Evolutionary conservation across 1,284 basidiomycete genomes (phyloP).

Genomic region (Rhizoctonia solani): DNA sequence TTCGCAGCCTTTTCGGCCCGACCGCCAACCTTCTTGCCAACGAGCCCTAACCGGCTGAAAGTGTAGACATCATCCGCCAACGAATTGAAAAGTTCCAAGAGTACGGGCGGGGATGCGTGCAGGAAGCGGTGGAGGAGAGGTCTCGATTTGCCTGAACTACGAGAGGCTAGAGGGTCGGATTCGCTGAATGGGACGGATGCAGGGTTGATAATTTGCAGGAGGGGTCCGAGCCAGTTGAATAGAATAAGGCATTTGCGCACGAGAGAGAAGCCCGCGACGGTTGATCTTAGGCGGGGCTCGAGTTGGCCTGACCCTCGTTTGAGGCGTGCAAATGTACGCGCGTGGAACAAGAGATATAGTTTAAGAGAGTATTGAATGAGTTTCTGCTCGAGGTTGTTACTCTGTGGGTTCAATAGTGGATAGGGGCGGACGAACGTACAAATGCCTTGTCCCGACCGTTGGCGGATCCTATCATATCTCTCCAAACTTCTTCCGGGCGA

Average conservation of each 20-base stretch:
- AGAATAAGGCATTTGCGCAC: conserved; percentile 75
- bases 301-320: conserved; percentile 58
- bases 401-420: conserved; percentile 16
- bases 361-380: conserved; percentile 77
- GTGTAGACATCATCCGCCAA: conserved; percentile 76
- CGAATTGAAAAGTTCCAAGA: conserved; percentile 73
- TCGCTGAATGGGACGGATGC: conserved; percentile 32
- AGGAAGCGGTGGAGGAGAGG: conserved; percentile 70
- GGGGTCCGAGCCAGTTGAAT: conserved; percentile 78
- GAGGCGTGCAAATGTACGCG: conserved; percentile 49
- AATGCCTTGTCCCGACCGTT: conserved; percentile 79
- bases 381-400: conserved; percentile 60
- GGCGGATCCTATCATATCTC: conserved; percentile 72
- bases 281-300: conserved; percentile 60
- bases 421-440: conserved; percentile 54
- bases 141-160: conserved; percentile 31
- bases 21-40: conserved; percentile 64
- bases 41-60: conserved; percentile 66
- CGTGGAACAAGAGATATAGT: conserved; percentile 69
- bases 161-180: conserved; percentile 21
- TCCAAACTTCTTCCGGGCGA: conserved; percentile 65
- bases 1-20: conserved; percentile 72
- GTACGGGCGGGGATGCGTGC: conserved; percentile 78
- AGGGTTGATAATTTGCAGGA: conserved; percentile 47
- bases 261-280: conserved; percentile 67